Evolutionary conservation across 805 yeast genomes (phyloP), one percentile per base, ranked within the genome.

Genomic region (Clavispora carvajalis): DNA sequence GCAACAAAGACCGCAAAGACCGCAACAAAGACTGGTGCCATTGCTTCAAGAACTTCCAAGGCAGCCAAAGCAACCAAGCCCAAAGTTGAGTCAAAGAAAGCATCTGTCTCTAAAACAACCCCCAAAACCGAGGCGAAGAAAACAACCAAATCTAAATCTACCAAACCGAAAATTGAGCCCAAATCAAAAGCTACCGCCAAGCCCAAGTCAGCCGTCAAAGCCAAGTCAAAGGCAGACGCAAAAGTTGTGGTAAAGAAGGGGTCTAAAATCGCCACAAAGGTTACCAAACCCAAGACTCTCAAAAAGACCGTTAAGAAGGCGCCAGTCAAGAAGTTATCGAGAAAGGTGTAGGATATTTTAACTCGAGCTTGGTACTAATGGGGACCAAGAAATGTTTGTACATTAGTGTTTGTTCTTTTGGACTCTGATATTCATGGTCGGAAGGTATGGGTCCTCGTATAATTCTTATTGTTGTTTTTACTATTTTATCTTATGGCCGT

Each of bases 331-430:
- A 34, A 33, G 37, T 16, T 17, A 7, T 15, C 24, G 18, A 22
- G n/a, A 17, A 19, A 22, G 25, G 36, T 26, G 12, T 33, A 33
- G 11, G 10, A 11, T 5, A 12, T 26, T 26, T 11, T 5, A 7
- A 3, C 10, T 16, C 19, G 31, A 33, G n/a, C 36, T 21, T 22
- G 34, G 22, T 19, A 11, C 34, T n/a, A 18, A 4, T 19, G 34
- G 18, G 34, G 22, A 18, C 34, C 22, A 18, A 12, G 33, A 31
- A 29, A 33, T 31, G 43, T 36, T 37, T 46, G 49, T 46, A 46
- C 48, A 46, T 41, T 45, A 46, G 36, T 24, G 31, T 31, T 38
- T 37, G 31, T 28, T 28, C 31, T 28, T 28, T 15, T 28, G 9
- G 31, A 28, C 7, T 13, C 31, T 15, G n/a, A n/a, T n/a, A n/a